Conservation (phyloP, 148 eudicot genomes). For the Chenopodium quinoa region DNA sequence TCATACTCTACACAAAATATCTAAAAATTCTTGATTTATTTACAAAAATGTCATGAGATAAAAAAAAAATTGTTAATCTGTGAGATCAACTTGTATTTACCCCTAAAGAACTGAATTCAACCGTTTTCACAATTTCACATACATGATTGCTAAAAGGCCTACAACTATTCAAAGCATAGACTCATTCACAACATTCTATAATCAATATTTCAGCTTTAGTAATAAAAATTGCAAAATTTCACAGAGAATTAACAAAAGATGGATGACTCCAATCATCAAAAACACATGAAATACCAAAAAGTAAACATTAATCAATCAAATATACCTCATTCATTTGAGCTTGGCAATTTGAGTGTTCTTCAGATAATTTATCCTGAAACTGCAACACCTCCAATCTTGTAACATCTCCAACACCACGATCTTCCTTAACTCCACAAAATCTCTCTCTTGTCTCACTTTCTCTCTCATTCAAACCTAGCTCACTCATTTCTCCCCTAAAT, state of each 20-base stretch:
- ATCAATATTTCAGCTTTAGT: background rate
- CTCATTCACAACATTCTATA: no score
- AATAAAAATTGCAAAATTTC: background rate
- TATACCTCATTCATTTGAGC: constrained; percentile 89
- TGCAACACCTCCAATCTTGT: constrained; percentile 48
- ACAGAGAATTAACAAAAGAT: background rate
- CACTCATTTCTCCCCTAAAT: constrained; percentile 17
- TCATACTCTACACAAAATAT: no score
- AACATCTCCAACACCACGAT: constrained; percentile 35
- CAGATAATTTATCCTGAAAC: constrained; percentile 50
- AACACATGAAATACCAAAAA: background rate
- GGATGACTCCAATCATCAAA: background rate
- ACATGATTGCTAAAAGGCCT: no score
- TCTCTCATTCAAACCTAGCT: constrained; percentile 24
- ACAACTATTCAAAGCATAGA: no score
- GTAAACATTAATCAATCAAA: background rate
- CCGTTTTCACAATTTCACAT: no score
- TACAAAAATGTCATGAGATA: no score
- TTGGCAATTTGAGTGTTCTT: constrained; percentile 61
- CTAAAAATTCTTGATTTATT: no score
- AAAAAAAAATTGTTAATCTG: no score
- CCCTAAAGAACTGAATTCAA: no score
- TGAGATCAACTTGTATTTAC: no score
- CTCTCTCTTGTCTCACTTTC: constrained; percentile 10
- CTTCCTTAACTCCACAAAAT: constrained; percentile 13